phyloP scores from a whole-genome alignment of 805 yeast species.

The Lipomyces spencermartinsiae region DNA sequence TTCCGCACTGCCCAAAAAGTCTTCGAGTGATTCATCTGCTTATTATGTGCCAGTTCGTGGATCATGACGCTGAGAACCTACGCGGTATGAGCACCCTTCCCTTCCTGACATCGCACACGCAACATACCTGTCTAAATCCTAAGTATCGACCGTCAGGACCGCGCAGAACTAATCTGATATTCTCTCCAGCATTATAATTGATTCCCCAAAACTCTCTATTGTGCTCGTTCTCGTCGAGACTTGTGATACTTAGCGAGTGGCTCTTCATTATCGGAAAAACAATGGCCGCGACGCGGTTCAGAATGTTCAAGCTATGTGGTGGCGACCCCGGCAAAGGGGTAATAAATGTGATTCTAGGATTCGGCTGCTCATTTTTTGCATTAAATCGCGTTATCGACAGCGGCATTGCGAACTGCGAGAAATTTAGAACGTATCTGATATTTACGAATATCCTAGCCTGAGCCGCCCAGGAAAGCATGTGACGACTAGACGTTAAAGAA shows the following conservation, averaged over 20 bases:
- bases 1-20: slow-evolving; percentile 37
- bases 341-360: slow-evolving; percentile 36
- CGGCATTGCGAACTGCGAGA: slow-evolving; percentile 21
- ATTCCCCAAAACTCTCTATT: slow-evolving; percentile 39
- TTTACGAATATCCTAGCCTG: background rate
- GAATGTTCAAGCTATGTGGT: slow-evolving; percentile 27
- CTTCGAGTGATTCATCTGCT: slow-evolving; percentile 38
- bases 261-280: slow-evolving; percentile 38
- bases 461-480: background rate
- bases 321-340: slow-evolving; percentile 35
- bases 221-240: slow-evolving; percentile 34
- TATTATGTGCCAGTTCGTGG: slow-evolving; percentile 39
- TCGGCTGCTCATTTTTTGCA: slow-evolving; percentile 32
- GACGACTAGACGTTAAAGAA: too few relatives aligned
- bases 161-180: slow-evolving; percentile 33
- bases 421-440: background rate
- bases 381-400: slow-evolving; percentile 30
- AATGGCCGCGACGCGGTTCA: slow-evolving; percentile 39
- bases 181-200: slow-evolving; percentile 39
- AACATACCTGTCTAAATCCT: slow-evolving; percentile 30
- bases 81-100: background rate
- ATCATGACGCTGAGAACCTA: slow-evolving; percentile 38
- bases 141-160: slow-evolving; percentile 31
- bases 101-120: background rate
- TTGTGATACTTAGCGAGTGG: slow-evolving; percentile 33